These are phyloP conservation scores for Neurospora sp. DNA, from an alignment of 495 filamentous ascomycete genomes.

Conservation along the genomic window DNA sequence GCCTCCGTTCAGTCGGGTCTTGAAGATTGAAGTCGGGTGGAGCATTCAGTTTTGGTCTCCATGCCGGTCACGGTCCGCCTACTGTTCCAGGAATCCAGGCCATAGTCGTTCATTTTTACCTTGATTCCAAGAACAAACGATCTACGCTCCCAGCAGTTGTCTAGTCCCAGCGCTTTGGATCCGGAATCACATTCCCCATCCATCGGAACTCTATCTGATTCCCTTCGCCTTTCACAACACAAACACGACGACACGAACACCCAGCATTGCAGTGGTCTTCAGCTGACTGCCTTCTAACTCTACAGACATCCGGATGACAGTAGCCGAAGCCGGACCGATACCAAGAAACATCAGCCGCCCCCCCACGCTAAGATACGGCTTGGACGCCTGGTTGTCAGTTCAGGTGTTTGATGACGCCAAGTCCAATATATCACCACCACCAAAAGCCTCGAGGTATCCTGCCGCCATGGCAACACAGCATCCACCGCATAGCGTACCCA, in stretches of 20 bases:
- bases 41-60: background rate
- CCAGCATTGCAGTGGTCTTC: background rate
- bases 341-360: background rate
- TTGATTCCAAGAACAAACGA: background rate
- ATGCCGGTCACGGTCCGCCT: background rate
- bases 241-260: background rate
- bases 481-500: background rate
- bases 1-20: background rate
- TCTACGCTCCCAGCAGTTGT: background rate
- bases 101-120: background rate
- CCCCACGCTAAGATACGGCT: background rate
- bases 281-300: background rate
- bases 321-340: background rate
- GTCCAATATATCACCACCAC: background rate
- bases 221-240: background rate
- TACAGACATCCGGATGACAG: background rate
- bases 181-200: background rate
- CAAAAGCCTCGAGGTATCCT: background rate
- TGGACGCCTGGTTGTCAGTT: background rate
- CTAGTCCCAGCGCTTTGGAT: background rate
- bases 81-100: background rate
- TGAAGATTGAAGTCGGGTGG: background rate
- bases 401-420: background rate
- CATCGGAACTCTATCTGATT: background rate
- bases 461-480: slow-evolving; percentile 6